Evolutionary conservation across 352 stramenopile genomes (phyloP).

Genomic region (Phytophthora fragariaefolia): DNA sequence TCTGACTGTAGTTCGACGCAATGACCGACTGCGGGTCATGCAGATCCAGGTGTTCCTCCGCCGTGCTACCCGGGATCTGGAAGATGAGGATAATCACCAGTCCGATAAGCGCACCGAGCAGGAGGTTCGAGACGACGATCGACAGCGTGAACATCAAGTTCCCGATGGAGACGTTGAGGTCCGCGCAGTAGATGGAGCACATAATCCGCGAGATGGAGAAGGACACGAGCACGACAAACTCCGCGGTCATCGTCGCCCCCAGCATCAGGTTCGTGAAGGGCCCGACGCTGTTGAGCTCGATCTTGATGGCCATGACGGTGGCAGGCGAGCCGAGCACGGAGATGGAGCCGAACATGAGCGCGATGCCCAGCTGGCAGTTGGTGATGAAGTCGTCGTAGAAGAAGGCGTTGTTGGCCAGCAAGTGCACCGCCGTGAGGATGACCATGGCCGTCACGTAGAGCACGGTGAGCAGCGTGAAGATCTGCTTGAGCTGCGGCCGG

Average conservation of each 20-base stretch:
- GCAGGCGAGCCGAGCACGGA: slow-evolving; percentile 68
- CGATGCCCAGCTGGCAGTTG: slow-evolving; percentile 67
- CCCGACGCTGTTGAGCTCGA: slow-evolving; percentile 72
- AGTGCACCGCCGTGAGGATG: slow-evolving; percentile 49
- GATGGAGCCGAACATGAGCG: slow-evolving; percentile 79
- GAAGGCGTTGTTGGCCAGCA: slow-evolving; percentile 58
- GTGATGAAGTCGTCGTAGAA: slow-evolving; percentile 60
- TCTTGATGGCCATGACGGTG: slow-evolving; percentile 80
- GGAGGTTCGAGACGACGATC: slow-evolving; percentile 61
- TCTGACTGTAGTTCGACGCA: slow-evolving; percentile 19
- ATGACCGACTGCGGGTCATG: slow-evolving; percentile 24
- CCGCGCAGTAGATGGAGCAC: slow-evolving; percentile 65
- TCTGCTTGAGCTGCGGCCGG: slow-evolving; percentile 63
- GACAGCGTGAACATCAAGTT: slow-evolving; percentile 66
- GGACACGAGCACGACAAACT: slow-evolving; percentile 76
- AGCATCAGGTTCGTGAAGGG: slow-evolving; percentile 83
- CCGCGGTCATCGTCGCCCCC: slow-evolving; percentile 68
- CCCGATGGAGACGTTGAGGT: slow-evolving; percentile 53
- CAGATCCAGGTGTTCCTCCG: slow-evolving; percentile 44
- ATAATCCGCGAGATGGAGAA: slow-evolving; percentile 74
- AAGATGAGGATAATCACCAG: slow-evolving; percentile 69
- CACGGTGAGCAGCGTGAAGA: slow-evolving; percentile 55
- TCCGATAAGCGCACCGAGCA: slow-evolving; percentile 52
- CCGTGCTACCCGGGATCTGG: slow-evolving; percentile 52
- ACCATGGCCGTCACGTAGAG: slow-evolving; percentile 67